Evolutionary conservation across 108 stramenopile genomes (phyloP).

Genomic region (Poteriospumella lacustris): DNA sequence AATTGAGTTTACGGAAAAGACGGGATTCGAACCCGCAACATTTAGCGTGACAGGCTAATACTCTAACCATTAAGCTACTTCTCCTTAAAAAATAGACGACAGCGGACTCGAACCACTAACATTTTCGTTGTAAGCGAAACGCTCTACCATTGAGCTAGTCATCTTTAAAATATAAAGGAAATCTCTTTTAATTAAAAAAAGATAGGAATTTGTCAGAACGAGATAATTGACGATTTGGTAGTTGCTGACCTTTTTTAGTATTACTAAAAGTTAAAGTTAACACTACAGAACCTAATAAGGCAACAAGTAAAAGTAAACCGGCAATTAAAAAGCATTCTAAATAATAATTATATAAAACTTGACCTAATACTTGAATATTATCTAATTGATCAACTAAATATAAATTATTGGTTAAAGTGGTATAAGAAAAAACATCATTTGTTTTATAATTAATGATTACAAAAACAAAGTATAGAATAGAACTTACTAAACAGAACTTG

Average conservation of each 20-base stretch:
- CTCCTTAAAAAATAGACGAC: slow-evolving; percentile 11
- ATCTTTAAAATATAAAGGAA: slow-evolving; percentile 1
- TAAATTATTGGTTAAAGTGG: slow-evolving; percentile 9
- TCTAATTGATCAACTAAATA: slow-evolving; percentile 22
- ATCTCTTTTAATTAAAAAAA: slow-evolving; percentile 25
- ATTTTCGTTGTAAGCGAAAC: slow-evolving; percentile 25
- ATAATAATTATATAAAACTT: slow-evolving; percentile 27
- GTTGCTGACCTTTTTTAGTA: slow-evolving; percentile 1
- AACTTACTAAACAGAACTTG: slow-evolving; percentile 23
- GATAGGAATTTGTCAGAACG: slow-evolving; percentile 10
- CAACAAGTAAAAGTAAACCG: slow-evolving; percentile 5
- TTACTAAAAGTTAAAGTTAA: slow-evolving; percentile 23
- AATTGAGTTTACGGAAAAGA: slow-evolving; percentile 21
- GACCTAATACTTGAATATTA: slow-evolving; percentile 23
- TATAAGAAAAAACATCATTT: slow-evolving; percentile 9
- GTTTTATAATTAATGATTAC: slow-evolving; percentile 9
- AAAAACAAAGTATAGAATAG: slow-evolving; percentile 4
- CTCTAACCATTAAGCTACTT: slow-evolving; percentile 23
- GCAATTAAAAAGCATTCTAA: not conserved
- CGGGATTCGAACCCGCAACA: slow-evolving; percentile 26
- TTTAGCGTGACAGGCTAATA: slow-evolving; percentile 29
- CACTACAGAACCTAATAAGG: slow-evolving; percentile 13
- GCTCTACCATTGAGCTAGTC: slow-evolving; percentile 25
- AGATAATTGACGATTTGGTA: slow-evolving; percentile 17
- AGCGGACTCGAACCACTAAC: slow-evolving; percentile 26